Evolutionary conservation across 768 basidiomycete genomes (phyloP).

Genomic region (Suillus weaverae): DNA sequence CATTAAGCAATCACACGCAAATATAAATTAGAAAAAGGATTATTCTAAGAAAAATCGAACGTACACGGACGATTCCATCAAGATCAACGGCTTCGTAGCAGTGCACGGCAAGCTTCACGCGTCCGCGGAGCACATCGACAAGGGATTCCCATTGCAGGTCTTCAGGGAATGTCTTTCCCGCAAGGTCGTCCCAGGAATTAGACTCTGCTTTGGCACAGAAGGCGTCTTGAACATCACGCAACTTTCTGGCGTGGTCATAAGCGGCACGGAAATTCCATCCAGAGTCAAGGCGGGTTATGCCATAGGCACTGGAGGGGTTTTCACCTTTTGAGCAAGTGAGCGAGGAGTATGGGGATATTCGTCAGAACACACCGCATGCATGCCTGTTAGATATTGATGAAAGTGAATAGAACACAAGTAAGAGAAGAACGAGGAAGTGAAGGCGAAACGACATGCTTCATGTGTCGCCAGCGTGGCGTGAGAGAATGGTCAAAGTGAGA

Average conservation of each 20-base stretch:
- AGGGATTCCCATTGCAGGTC: constrained; percentile 77
- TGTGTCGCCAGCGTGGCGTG: constrained; percentile 28
- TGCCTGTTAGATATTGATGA: constrained; percentile 24
- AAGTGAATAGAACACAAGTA: background rate
- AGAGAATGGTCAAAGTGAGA: constrained; percentile 18
- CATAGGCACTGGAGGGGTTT: constrained; percentile 40
- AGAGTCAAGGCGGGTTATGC: constrained; percentile 69
- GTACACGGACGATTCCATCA: constrained; percentile 68
- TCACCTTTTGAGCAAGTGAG: constrained; percentile 24
- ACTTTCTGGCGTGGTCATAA: constrained; percentile 69
- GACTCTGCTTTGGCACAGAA: constrained; percentile 66
- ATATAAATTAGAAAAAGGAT: background rate
- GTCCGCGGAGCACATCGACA: constrained; percentile 75
- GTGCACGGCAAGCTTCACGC: constrained; percentile 54
- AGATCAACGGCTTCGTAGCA: constrained; percentile 66
- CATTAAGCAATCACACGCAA: background rate
- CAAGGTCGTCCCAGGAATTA: constrained; percentile 39
- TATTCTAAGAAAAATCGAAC: constrained; percentile 21
- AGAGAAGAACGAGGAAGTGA: background rate
- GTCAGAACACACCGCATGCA: constrained; percentile 39
- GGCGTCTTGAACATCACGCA: constrained; percentile 68
- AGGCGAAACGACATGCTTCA: constrained; percentile 20
- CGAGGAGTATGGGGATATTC: background rate
- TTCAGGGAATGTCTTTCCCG: constrained; percentile 45
- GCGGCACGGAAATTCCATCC: constrained; percentile 80